Evolutionary conservation across 2,329 filamentous ascomycete species (phyloP).

Genomic region (Purpureocillium takamizusanense): DNA sequence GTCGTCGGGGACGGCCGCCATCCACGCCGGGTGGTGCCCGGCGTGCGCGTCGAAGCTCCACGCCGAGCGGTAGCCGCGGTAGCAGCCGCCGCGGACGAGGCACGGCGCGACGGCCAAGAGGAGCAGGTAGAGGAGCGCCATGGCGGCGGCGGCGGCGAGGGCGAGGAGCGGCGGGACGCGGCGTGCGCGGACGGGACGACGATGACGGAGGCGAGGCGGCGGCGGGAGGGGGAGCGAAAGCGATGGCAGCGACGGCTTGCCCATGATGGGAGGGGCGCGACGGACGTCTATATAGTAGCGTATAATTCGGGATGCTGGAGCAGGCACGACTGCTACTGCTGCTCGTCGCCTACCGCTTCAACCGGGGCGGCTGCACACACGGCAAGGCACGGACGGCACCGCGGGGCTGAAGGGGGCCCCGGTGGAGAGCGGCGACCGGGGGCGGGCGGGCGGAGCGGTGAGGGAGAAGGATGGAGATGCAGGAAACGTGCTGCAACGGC

Average conservation of each 20-base stretch:
- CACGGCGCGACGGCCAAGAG: conserved; percentile 17
- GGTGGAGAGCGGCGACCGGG: too few relatives aligned
- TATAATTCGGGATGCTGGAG: too few relatives aligned
- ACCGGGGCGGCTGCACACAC: too few relatives aligned
- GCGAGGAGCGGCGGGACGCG: conserved; percentile 11
- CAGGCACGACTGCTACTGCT: too few relatives aligned
- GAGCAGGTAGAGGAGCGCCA: conserved; percentile 1
- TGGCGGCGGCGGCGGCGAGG: conserved; percentile 2
- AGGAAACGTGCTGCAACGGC: too few relatives aligned
- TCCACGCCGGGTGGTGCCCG: conserved; percentile 28
- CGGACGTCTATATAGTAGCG: too few relatives aligned
- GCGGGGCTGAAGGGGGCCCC: too few relatives aligned
- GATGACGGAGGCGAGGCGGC: conserved; percentile 8
- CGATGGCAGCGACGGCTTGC: conserved; percentile 2
- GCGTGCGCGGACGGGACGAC: conserved; percentile 7
- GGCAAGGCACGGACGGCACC: too few relatives aligned
- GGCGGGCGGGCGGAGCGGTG: too few relatives aligned
- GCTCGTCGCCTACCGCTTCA: too few relatives aligned
- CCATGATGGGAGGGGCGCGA: too few relatives aligned
- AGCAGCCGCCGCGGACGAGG: conserved; percentile 17
- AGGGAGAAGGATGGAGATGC: too few relatives aligned
- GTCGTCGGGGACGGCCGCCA: conserved; percentile 31
- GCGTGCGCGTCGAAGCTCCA: conserved; percentile 34
- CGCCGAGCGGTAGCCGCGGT: conserved; percentile 17
- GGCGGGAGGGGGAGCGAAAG: not conserved